Conservation (phyloP, 352 stramenopile species). For the Blastocystis sp. region DNA sequence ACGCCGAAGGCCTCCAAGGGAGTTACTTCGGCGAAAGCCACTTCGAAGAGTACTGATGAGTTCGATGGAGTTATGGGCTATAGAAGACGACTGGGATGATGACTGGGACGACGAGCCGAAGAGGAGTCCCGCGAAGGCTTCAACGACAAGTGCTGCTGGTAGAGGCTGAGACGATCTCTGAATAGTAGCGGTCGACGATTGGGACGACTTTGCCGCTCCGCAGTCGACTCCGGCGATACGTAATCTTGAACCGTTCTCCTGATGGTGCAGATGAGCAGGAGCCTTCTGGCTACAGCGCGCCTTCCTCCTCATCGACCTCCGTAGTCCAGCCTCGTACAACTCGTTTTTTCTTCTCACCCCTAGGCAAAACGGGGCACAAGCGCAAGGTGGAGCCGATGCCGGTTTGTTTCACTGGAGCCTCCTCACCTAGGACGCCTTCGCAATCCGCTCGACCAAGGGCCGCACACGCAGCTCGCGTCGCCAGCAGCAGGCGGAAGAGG, state of each 20-base stretch:
- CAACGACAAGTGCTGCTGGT: too few relatives aligned
- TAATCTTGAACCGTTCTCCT: not conserved
- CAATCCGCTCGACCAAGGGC: conserved; percentile 19
- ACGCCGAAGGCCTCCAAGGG: not conserved
- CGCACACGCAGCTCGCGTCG: not conserved
- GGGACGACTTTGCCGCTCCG: not conserved
- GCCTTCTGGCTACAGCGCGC: not conserved
- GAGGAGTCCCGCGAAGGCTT: too few relatives aligned
- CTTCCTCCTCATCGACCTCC: not conserved
- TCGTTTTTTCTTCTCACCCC: not conserved
- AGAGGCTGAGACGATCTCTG: too few relatives aligned
- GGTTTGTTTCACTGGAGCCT: not conserved
- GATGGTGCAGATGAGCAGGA: not conserved
- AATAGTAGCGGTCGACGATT: too few relatives aligned
- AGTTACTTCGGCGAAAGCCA: not conserved
- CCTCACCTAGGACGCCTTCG: conserved; percentile 24
- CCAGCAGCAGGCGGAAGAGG: conserved; percentile 1
- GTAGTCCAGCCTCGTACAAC: not conserved
- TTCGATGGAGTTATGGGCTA: not conserved
- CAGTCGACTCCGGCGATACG: not conserved
- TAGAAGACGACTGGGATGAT: conserved; percentile 41
- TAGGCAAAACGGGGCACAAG: conserved; percentile 7
- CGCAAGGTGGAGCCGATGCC: conserved; percentile 35
- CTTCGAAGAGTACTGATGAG: not conserved
- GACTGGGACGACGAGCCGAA: not conserved